A percentile compares a stretch with the other conserved stretches of the same genome.
Conservation (phyloP, 352 stramenopile genomes). For the Globisporangium paddicum region DNA sequence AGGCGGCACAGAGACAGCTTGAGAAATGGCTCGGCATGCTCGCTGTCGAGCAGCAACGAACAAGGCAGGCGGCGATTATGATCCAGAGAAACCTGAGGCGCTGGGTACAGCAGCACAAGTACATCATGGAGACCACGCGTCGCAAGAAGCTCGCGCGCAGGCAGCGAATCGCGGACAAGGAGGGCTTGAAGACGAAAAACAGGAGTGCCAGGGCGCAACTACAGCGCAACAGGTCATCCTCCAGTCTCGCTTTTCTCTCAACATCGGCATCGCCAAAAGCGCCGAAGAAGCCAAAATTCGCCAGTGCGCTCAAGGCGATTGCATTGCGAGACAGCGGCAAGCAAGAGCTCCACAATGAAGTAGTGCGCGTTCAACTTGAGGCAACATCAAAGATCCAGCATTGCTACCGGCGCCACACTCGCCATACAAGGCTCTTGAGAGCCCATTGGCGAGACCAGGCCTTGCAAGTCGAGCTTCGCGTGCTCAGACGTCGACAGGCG, state of each 20-base stretch:
- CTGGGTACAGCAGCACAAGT: constrained; percentile 47
- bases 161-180: constrained; percentile 25
- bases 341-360: neutral
- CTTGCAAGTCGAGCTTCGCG: constrained; percentile 22
- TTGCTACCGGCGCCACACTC: constrained; percentile 22
- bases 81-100: constrained; percentile 48
- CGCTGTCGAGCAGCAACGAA: constrained; percentile 17
- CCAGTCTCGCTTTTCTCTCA: neutral
- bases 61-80: constrained; percentile 16
- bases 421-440: constrained; percentile 9
- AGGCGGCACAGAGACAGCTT: constrained; percentile 11
- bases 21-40: constrained; percentile 25
- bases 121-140: constrained; percentile 20
- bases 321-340: neutral
- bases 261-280: neutral
- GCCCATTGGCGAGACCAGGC: constrained; percentile 23
- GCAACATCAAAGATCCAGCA: constrained; percentile 23
- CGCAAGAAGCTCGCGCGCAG: constrained; percentile 26
- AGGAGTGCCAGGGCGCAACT: neutral
- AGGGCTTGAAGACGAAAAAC: neutral
- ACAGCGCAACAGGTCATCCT: neutral
- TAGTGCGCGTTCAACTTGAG: neutral
- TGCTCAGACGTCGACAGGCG: constrained; percentile 20
- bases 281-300: constrained; percentile 3
- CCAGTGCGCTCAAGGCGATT: constrained; percentile 6